These are phyloP conservation scores for Scolecobasidium constrictum DNA, from an alignment of 2,329 filamentous ascomycete species.

Conservation along the genomic window DNA sequence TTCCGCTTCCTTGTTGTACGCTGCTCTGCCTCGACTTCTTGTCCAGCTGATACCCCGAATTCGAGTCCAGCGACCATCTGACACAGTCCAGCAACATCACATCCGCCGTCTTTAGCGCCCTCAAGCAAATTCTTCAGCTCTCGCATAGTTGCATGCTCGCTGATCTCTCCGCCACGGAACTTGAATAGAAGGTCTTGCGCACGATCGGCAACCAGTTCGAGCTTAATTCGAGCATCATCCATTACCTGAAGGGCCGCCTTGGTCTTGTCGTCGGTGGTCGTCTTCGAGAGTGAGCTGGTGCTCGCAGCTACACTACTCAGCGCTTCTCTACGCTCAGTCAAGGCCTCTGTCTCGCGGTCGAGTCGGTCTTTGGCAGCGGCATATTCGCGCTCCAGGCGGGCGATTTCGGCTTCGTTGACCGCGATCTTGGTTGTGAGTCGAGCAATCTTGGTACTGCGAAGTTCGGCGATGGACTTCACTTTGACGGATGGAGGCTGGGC, in stretches of 20 bases:
- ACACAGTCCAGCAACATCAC: neutral
- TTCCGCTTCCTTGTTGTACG: neutral
- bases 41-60: too few species aligned
- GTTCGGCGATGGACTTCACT: conserved; percentile 6
- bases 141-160: neutral
- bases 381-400: conserved; percentile 4
- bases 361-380: neutral
- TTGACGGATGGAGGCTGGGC: neutral
- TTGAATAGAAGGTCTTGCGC: neutral
- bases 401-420: conserved; percentile 5
- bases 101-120: neutral
- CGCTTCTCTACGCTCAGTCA: neutral
- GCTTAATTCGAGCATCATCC: neutral
- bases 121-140: neutral
- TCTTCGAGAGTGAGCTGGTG: neutral
- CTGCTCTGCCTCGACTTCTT: too few species aligned
- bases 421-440: conserved; percentile 9
- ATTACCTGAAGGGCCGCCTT: neutral
- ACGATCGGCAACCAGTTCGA: neutral
- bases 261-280: neutral
- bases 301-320: neutral
- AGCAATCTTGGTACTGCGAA: conserved; percentile 6
- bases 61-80: neutral
- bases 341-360: neutral
- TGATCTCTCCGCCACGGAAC: neutral